Base-by-base conservation (phyloP, 305 asterid species). In the Ajuga reptans region DNA sequence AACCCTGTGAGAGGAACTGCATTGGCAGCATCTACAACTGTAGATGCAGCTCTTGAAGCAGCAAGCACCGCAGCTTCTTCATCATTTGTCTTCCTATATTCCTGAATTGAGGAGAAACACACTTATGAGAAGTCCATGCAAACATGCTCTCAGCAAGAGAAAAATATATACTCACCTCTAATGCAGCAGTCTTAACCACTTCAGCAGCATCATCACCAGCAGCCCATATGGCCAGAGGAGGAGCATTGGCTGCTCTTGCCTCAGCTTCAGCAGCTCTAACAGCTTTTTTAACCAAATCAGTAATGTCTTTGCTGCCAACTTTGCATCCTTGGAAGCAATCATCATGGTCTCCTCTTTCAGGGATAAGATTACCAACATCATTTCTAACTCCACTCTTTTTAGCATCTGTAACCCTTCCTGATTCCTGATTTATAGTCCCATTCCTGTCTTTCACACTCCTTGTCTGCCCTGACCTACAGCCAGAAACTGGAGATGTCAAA, bases 131-230 rank as follows among this genome's bases (percentile, higher is more conserved):
- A 79, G 27, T 45, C 16, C 14, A 74, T 6, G 61, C n/a, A 62
- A 50, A 55, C 12, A 56, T 37, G 73, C 71, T 64, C 36, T 55
- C 50, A 54, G 71, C 72, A 78, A 56, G 62, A 69, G 75, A 67
- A 45, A 69, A n/a, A 69, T 3, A 47, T 14, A 78, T 51, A 69
- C 84, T 52, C 66, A 94, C 99, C 94, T 94, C 99, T 45, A 77
- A 77, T 67, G 98, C 99, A 73, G 96, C 95, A 82, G 79, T 85
- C 82, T 94, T 94, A 53, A 94, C 99, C 36, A 89, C 84, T 79
- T 94, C 99, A 8, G 99, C 98, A 71, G 98, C 99, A 84, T 85
- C 98, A 80, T 91, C 99, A 60, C 97, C 98, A 62, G 96, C 99
- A 45, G 97, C 90, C 84, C 76, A 84, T 68, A 94, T 77, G 65